Evolutionary conservation across 176 grass and related monocot species (phyloP), one percentile per base, ranked within the genome.

Genomic region (Saccharum spontaneum): DNA sequence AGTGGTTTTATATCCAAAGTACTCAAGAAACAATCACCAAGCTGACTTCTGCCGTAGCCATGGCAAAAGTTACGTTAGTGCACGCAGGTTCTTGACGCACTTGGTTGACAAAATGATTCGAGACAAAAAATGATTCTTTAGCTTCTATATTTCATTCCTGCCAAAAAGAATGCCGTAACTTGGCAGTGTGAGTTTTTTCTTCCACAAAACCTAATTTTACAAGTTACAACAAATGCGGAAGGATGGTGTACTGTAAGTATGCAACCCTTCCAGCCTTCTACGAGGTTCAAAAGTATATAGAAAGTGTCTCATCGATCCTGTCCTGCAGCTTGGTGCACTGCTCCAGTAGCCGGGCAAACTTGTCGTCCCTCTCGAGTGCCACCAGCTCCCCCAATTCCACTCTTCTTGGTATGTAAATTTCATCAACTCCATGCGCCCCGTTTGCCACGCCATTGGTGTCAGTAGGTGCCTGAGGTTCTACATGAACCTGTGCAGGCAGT

Each of bases 251-350:
- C 4, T 28, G 7, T 2, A 41, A 28, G 28, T 28, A 28, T 28
- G 28, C 28, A 28, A 16, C 6, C 38, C 55, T 86, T 66, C 30
- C 33, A 63, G 15, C 41, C 22, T 83, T 70, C 65, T 20, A 52
- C 9, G 4, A 1, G 22, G 66, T n/a, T 95, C 83, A 95, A 63
- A 95, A 92, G 87, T 96, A 99, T 37, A 99, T 75, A 40, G 55
- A 80, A 45, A 99, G 90, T 17, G 73, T 80, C 17, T 91, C 59
- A 44, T 89, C 97, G 8, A 91, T 92, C 79, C 40, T 79, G 52
- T 92, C 90, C 75, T 94, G 93, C 81, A 91, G 4, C 80, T 83
- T 84, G 60, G 70, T 82, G 48, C 86, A 90, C 31, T 88, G 66
- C 66, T 89, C 79, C 38, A 91, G 75, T 76, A 96, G 64, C 63